Base-by-base conservation (phyloP, 306 rosid species). In the Calophaca sinica region DNA sequence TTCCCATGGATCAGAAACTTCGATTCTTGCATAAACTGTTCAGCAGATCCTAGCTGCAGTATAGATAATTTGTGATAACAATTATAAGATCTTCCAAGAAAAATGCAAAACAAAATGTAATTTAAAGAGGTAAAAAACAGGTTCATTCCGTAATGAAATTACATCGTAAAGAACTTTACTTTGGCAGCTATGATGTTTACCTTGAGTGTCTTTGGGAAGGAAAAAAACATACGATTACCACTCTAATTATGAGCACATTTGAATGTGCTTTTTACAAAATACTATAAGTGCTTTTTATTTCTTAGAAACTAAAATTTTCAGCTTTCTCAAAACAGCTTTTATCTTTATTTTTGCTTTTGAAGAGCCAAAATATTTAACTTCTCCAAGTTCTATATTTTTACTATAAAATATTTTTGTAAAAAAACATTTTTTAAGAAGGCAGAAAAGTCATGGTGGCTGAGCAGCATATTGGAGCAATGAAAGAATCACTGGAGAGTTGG, bases 31-130 rank as follows among this genome's bases (percentile, higher is more conserved):
- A 92, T 89, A 77, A 96, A 96, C 38, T 57, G 85, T 77, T 92
- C 99, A 54, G 91, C 90, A 10, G 96, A 85, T 58, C 99, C 99
- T 74, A 96, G 92, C 99, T 92, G 88, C 83, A 84, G 70, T 14
- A 61, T 44, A 53, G 54, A 72, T 60, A 74, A 53, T 74, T 29
- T 13, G 35, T 62, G 62, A 73, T 85, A 75, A 51, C 28, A 66
- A 53, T 33, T 46, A 75, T 52, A 64, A 31, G 26, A 4, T 57
- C 57, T 72, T 46, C 32, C 42, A 39, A 59, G 61, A 11, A 50
- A 64, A 63, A 69, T 74, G 61, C 49, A 73, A 51, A 57, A 79
- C 58, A 13, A 60, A 8, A 54, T 78, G 10, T 62, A 51, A 31
- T 58, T 33, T 7, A 51, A 48, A 29, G 26, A 20, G 26, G 26